These are phyloP conservation scores for Apiospora saccharicola DNA, from an alignment of 2,329 filamentous ascomycete genomes.

Conservation along the genomic window DNA sequence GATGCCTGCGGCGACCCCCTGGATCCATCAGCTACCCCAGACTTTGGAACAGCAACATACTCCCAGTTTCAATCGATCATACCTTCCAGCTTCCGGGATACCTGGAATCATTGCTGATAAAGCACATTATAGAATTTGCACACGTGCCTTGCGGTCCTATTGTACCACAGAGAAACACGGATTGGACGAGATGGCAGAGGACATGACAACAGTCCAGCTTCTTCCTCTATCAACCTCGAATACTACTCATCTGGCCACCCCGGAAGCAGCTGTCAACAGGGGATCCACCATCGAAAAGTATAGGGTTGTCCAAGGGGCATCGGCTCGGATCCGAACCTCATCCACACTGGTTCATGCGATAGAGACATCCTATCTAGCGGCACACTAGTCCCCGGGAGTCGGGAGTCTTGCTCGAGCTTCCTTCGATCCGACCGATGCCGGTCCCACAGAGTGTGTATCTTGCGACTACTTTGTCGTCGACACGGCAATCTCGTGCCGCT, in stretches of 20 bases:
- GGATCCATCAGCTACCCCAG: background rate
- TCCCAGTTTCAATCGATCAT: no score
- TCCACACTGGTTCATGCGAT: background rate
- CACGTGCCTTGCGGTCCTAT: background rate
- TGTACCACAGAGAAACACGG: background rate
- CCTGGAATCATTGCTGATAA: background rate
- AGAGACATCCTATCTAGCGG: background rate
- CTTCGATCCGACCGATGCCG: background rate
- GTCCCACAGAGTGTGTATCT: background rate
- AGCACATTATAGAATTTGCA: background rate
- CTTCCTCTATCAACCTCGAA: background rate
- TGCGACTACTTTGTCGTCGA: conserved; percentile 1
- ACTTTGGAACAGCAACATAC: background rate
- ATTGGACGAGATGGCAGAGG: background rate
- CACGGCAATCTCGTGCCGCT: background rate
- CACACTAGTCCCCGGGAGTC: background rate
- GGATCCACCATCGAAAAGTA: background rate
- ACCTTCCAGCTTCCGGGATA: no score
- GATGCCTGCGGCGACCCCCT: background rate
- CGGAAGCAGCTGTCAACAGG: background rate
- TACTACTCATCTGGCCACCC: background rate
- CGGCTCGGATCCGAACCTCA: background rate
- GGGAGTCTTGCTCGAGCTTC: background rate
- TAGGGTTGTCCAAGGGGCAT: background rate
- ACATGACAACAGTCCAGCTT: background rate